phyloP scores from a whole-genome alignment of 148 eudicot genomes.

The Spergularia bocconei region DNA sequence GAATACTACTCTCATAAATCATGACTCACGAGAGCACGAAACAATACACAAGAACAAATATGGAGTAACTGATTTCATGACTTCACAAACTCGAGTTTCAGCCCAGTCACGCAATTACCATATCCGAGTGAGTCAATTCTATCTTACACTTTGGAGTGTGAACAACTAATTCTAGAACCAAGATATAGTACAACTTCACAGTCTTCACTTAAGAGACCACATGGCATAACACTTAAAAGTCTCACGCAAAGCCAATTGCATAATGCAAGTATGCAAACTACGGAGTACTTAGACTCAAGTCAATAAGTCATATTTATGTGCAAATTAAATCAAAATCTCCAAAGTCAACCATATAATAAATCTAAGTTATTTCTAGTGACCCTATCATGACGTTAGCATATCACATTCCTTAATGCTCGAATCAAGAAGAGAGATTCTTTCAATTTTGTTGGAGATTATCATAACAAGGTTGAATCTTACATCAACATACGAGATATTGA shows the following conservation, averaged over 20 bases:
- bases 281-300: not conserved
- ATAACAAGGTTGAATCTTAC: not conserved
- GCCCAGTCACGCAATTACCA: too few species aligned
- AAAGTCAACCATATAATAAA: not conserved
- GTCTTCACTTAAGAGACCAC: conserved; percentile 9
- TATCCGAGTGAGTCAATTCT: too few species aligned
- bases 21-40: too few species aligned
- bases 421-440: not conserved
- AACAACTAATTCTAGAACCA: not conserved
- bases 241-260: conserved; percentile 1
- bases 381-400: not conserved
- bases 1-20: too few species aligned
- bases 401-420: not conserved
- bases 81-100: too few species aligned
- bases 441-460: not conserved
- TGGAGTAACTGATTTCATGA: too few species aligned
- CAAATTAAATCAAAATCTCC: not conserved
- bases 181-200: not conserved
- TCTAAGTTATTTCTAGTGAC: not conserved
- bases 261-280: not conserved
- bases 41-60: too few species aligned
- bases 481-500: too few species aligned
- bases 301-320: not conserved
- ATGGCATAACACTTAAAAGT: not conserved
- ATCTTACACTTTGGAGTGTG: not conserved